These are phyloP conservation scores for Tuber microsphaerosporum DNA, from an alignment of 495 filamentous ascomycete genomes.

Conservation along the genomic window DNA sequence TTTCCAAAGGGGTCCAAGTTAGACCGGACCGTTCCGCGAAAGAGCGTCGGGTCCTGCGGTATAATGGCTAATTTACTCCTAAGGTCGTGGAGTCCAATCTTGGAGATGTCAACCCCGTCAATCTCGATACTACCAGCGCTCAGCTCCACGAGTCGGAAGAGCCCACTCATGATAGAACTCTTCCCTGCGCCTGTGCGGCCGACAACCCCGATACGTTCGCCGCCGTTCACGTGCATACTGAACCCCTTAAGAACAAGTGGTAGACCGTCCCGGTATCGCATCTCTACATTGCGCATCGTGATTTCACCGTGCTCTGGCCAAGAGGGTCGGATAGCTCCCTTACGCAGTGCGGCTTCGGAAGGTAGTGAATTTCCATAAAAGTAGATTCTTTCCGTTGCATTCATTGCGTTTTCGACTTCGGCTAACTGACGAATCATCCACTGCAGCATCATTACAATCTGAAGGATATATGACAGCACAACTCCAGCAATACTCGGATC, in stretches of 20 bases:
- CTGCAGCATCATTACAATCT: conserved; percentile 93
- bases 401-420: conserved; percentile 97
- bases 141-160: conserved; percentile 86
- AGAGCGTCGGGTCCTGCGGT: conserved; percentile 91
- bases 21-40: conserved; percentile 79
- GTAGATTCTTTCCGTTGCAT: conserved; percentile 84
- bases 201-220: conserved; percentile 88
- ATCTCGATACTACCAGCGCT: conserved; percentile 77
- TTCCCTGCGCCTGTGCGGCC: conserved; percentile 93
- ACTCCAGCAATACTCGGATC: conserved; percentile 76
- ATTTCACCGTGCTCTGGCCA: conserved; percentile 88
- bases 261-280: conserved; percentile 79
- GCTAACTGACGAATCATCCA: conserved; percentile 91
- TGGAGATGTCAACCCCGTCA: conserved; percentile 83
- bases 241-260: conserved; percentile 79
- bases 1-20: conserved; percentile 92
- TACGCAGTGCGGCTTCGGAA: conserved; percentile 75
- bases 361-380: conserved; percentile 85
- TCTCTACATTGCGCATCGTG: conserved; percentile 72
- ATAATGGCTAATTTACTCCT: conserved; percentile 88
- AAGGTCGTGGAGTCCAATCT: conserved; percentile 75
- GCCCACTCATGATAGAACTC: conserved; percentile 83
- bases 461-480: conserved; percentile 84
- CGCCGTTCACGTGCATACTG: conserved; percentile 67
- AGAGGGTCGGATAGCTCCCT: conserved; percentile 51